Base-by-base conservation (phyloP, 1,284 basidiomycete species). In the Pseudozyma hubeiensis region DNA sequence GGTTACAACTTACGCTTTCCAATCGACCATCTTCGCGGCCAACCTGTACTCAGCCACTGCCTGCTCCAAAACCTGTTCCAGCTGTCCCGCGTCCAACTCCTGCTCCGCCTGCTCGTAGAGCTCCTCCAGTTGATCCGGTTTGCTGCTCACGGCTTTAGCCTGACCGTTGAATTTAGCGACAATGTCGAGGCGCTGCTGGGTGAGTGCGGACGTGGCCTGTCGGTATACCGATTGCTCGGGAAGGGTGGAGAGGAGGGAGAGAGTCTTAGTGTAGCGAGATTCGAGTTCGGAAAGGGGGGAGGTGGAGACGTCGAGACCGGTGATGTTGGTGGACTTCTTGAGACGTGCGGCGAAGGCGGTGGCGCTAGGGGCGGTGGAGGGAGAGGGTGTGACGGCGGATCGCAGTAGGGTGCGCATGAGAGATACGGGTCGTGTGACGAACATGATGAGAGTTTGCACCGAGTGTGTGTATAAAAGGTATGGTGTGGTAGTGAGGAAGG, bases 181-280 rank as follows among this genome's bases (percentile, higher is more conserved):
- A 58, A 93, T 88, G 74, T 87, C 88, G 68, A 97, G 88, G 80
- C 93, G 91, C 83, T 91, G 89, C 80, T 90, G 89, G n/a, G 92
- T 93, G 74, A 97, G 87, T 7, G 93, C 91, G 85, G 95, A 92
- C 7, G 90, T 90, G 52, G 93, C 91, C 86, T 97, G 95, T 62
- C 93, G 90, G 87, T 97, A 99, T 56, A 95, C 91, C 67, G 92
- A 92, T 47, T 90, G 88, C 64, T 88, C 85, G 11, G 96, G 95
- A 64, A 97, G 89, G 54, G 88, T 67, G 11, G 69, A 84, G 52
- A 97, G 89, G 4, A 89, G 84, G 24, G 88, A 85, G 53, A 98
- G 90, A 1, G 95, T 98, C 55, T 89, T 87, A 79, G 90, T 87
- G 87, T 96, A 97, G 48, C 90, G 90, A 77, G 89, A 85, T 55